A percentile compares a stretch with the other conserved stretches of the same genome.
These are phyloP conservation scores for Malassezia restricta DNA, from an alignment of 1,284 basidiomycete species.

Conservation along the genomic window DNA sequence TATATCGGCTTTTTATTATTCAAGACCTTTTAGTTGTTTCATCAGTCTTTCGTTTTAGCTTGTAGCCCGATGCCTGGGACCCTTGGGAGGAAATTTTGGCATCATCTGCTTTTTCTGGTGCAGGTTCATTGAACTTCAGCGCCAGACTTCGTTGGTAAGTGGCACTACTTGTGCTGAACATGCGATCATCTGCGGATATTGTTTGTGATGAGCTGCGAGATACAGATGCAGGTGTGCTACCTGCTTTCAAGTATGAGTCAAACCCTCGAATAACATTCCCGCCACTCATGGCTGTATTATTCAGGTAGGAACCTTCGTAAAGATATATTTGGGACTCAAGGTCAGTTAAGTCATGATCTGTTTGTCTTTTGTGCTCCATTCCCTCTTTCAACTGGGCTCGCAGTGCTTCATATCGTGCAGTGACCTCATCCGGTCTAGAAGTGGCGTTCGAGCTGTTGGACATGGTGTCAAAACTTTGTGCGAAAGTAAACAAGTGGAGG, in stretches of 20 bases:
- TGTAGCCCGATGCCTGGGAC: slow-evolving; percentile 8
- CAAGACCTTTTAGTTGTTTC: neutral
- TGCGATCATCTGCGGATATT: slow-evolving; percentile 25
- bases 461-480: neutral
- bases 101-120: slow-evolving; percentile 1
- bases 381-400: slow-evolving; percentile 26
- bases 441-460: neutral
- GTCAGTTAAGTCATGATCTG: slow-evolving; percentile 36
- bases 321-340: slow-evolving; percentile 44
- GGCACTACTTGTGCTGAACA: slow-evolving; percentile 32
- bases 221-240: neutral
- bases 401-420: slow-evolving; percentile 27
- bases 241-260: slow-evolving; percentile 37
- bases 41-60: slow-evolving; percentile 10
- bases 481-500: neutral
- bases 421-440: slow-evolving; percentile 32
- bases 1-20: neutral
- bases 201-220: slow-evolving; percentile 11
- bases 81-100: neutral
- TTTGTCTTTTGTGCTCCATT: slow-evolving; percentile 30
- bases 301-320: slow-evolving; percentile 42
- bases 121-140: slow-evolving; percentile 29
- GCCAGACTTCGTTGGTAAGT: slow-evolving; percentile 37
- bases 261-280: slow-evolving; percentile 46
- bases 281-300: slow-evolving; percentile 34